Percentiles rank a stretch among this genome's conserved stretches.
Evolutionary conservation across 352 stramenopile species (phyloP).

Genomic region (Phytophthora pini): DNA sequence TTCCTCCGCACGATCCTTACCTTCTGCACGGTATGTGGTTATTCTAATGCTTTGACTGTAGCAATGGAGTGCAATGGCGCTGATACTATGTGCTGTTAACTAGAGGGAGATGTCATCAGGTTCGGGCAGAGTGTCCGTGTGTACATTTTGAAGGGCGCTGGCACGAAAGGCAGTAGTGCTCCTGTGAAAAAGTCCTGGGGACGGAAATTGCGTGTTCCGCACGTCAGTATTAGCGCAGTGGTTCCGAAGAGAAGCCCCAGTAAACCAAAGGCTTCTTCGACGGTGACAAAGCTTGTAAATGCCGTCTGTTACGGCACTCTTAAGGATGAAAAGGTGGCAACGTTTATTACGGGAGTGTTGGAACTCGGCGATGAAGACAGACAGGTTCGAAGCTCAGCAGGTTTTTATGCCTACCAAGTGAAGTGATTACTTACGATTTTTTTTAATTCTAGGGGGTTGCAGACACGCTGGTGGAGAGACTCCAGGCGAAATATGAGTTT

Average conservation of each 20-base stretch:
- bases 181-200: conserved; percentile 86
- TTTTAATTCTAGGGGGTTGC: conserved; percentile 62
- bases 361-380: conserved; percentile 73
- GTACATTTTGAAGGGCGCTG: conserved; percentile 83
- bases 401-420: not conserved
- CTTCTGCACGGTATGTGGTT: conserved; percentile 68
- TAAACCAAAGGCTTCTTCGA: conserved; percentile 60
- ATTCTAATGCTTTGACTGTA: not conserved
- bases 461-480: conserved; percentile 85
- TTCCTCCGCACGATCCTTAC: conserved; percentile 85
- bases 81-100: conserved; percentile 6
- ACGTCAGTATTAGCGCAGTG: conserved; percentile 73
- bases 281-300: conserved; percentile 83
- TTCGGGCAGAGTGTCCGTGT: conserved; percentile 89
- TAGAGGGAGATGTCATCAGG: conserved; percentile 86
- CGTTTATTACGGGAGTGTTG: conserved; percentile 71
- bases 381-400: conserved; percentile 49
- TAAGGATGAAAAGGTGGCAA: conserved; percentile 74
- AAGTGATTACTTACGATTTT: not conserved
- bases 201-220: conserved; percentile 75
- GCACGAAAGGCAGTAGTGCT: conserved; percentile 64
- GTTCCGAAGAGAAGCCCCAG: conserved; percentile 67
- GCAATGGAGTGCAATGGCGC: not conserved
- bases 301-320: conserved; percentile 83
- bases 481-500: conserved; percentile 86